Evolutionary conservation across 768 basidiomycete species (phyloP).

Genomic region (Tulasnella sp.): DNA sequence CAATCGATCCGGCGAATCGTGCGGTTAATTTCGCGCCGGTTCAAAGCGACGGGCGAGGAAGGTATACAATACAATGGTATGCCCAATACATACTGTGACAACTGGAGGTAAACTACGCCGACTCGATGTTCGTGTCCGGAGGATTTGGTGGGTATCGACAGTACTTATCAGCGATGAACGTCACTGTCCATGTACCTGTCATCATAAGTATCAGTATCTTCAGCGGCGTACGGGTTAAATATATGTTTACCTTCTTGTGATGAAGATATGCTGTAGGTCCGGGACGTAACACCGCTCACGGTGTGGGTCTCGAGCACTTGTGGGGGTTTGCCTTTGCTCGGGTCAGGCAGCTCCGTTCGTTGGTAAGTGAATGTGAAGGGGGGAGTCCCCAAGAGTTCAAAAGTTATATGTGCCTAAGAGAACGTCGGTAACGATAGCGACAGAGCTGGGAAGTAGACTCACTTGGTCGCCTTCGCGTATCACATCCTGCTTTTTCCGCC

Average conservation of each 20-base stretch:
- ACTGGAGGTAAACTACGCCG: background rate
- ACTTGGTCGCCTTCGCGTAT: conserved; percentile 69
- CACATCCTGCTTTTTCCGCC: conserved; percentile 67
- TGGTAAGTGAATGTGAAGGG: conserved; percentile 97
- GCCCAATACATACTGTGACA: background rate
- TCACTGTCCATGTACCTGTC: conserved; percentile 81
- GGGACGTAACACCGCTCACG: conserved; percentile 59
- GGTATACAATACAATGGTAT: background rate
- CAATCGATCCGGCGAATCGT: background rate
- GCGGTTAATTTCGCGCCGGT: background rate
- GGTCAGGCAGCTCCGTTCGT: conserved; percentile 54
- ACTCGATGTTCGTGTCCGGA: conserved; percentile 25
- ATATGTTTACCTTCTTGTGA: conserved; percentile 63
- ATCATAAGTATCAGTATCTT: background rate
- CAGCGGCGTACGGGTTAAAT: background rate
- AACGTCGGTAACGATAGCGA: background rate
- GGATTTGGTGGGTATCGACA: conserved; percentile 77
- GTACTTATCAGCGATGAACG: conserved; percentile 77
- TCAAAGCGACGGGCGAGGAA: background rate
- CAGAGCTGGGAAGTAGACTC: background rate
- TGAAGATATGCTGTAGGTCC: conserved; percentile 83
- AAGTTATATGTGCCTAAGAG: conserved; percentile 77
- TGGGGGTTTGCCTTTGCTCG: conserved; percentile 48
- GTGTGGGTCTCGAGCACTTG: conserved; percentile 89
- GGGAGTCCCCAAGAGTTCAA: conserved; percentile 79